Base-by-base conservation (phyloP, 768 basidiomycete species). In the Austroboletus festivus region DNA sequence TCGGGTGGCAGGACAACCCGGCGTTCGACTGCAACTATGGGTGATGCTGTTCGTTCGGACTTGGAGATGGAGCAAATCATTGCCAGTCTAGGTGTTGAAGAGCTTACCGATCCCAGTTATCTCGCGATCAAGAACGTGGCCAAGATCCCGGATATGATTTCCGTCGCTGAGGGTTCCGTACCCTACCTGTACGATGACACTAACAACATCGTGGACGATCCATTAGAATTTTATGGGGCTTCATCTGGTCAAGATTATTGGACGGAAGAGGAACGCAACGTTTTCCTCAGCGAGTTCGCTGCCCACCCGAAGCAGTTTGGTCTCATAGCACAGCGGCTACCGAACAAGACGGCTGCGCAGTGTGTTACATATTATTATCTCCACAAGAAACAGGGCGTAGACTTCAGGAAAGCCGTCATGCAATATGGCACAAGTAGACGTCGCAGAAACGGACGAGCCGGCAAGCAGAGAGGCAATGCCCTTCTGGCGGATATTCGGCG, bases 31-130 rank as follows among this genome's bases (percentile, higher is more conserved):
- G 84, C 86, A 0, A 71, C 70, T 37, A 70, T 89, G 53, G 90
- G 90, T 22, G 94, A 96, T 66, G 85, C 90, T 13, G 93, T 93
- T 15, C 85, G 92, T 4, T 93, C 93, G 16, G 94, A 97, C 68
- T 77, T 95, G 48, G 95, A 97, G 73, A 93, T 96, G 83, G 90
- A 96, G 60, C 92, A 93, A 69, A 93, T 98, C 62, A 88, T 98
- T 48, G 91, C 91, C n/a, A 90, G 86, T 60, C 73, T 96, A 34
- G 93, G 91, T 21, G 88, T 86, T 56, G 92, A 95, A 54, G 93
- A 95, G 51, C 82, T 90, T 24, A 89, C 86, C n/a, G 93, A 98
- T 67, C 91, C 94, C 0, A 87, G 81, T 54, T 81, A 89, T 52
- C 82, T 96, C n/a, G 89, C 92, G 4, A 72, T 83, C 46, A 78